phyloP scores from a whole-genome alignment of 1,284 basidiomycete species.

The Trichosporon sp. region DNA sequence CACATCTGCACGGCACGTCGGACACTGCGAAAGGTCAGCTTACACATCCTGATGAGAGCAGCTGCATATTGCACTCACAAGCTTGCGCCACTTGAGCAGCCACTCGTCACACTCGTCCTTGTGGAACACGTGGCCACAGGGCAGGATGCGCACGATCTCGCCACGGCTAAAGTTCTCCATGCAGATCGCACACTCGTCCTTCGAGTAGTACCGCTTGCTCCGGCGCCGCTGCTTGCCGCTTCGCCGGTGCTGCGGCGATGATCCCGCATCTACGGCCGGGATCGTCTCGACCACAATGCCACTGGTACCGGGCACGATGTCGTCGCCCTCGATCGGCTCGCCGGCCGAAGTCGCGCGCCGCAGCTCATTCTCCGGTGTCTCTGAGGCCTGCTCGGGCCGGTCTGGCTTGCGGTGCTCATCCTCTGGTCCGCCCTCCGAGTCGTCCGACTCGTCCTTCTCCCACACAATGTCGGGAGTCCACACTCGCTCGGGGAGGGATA shows the following conservation, averaged over 20 bases:
- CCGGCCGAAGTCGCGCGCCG: not conserved
- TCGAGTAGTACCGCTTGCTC: conserved; percentile 41
- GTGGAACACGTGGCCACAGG: conserved; percentile 73
- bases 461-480: conserved; percentile 49
- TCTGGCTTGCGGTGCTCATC: not conserved
- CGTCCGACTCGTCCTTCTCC: conserved; percentile 44
- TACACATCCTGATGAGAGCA: not conserved
- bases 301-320: not conserved
- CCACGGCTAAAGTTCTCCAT: conserved; percentile 75
- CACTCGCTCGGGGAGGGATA: conserved; percentile 45
- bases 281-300: not conserved
- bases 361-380: not conserved
- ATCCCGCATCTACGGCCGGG: not conserved
- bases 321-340: not conserved
- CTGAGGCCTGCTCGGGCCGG: not conserved
- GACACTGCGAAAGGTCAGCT: conserved; percentile 57
- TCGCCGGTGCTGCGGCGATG: not conserved
- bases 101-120: conserved; percentile 77
- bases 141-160: conserved; percentile 78
- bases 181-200: conserved; percentile 80
- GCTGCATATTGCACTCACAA: conserved; percentile 57
- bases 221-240: conserved; percentile 16
- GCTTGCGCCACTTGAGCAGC: conserved; percentile 80
- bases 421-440: conserved; percentile 12
- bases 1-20: conserved; percentile 80